Evolutionary conservation across 2,329 filamentous ascomycete species (phyloP).

Genomic region (Monosporascus sp.): DNA sequence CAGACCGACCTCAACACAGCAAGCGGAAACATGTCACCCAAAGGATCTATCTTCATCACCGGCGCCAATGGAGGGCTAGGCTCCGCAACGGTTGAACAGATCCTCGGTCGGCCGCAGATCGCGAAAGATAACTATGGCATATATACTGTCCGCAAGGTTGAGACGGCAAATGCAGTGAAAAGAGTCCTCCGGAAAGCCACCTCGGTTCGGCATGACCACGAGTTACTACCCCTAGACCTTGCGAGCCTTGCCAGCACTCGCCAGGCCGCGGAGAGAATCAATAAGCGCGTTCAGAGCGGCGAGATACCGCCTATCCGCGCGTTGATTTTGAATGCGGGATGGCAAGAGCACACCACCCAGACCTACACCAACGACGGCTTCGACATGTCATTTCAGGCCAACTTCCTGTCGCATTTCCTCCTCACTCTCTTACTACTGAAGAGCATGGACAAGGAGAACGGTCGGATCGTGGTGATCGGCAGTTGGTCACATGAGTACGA

Average conservation of each 20-base stretch:
- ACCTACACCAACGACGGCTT: conserved; percentile 27
- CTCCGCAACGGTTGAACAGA: conserved; percentile 25
- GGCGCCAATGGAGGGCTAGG: conserved; percentile 36
- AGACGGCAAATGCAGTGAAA: conserved; percentile 24
- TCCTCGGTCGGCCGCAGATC: conserved; percentile 24
- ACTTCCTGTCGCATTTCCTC: conserved; percentile 29
- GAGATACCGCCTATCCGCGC: conserved; percentile 21
- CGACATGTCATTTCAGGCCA: conserved; percentile 26
- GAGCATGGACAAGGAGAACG: conserved; percentile 27
- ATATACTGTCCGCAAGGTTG: conserved; percentile 31
- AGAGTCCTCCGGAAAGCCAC: conserved; percentile 15
- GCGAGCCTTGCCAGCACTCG: conserved; percentile 13
- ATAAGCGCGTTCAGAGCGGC: conserved; percentile 14
- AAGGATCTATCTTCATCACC: conserved; percentile 31
- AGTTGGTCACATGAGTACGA: conserved; percentile 27
- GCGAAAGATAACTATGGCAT: conserved; percentile 28
- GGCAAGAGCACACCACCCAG: conserved; percentile 17
- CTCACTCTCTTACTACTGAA: conserved; percentile 26
- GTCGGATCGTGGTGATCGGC: conserved; percentile 25
- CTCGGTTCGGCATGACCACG: conserved; percentile 21
- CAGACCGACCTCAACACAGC: neutral
- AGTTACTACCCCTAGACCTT: conserved; percentile 25
- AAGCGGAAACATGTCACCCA: conserved; percentile 4
- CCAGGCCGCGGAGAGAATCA: conserved; percentile 11
- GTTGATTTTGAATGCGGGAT: conserved; percentile 21